Evolutionary conservation across 805 yeast genomes (phyloP), one percentile per base, ranked within the genome.

Genomic region (Wickerhamomyces strasburgensis): DNA sequence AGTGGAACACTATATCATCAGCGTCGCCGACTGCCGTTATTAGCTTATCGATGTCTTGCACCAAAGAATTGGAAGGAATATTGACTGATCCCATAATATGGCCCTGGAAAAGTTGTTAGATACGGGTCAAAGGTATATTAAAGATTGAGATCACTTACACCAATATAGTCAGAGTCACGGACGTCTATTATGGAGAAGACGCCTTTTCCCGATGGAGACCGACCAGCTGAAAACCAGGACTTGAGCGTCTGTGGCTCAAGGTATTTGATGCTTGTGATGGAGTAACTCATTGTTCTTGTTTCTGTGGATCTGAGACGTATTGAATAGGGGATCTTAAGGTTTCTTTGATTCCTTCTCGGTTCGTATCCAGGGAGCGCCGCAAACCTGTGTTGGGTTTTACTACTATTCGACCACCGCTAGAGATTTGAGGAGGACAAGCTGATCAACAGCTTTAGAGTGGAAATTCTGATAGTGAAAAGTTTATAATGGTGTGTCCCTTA

Each of bases 81-180:
- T 79, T 78, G 30, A 69, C 53, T 13, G 83, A 69, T 8, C 72
- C 69, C 35, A 54, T 61, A 36, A 83, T 73, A 51, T 83, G 87
- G 23, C 95, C 79, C 67, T 58, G 29, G 6, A 53, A 37, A 2
- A 40, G 42, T n/a, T 19, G 37, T 57, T 56, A 34, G 52, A 58
- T n/a, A 11, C 6, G 14, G 16, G 19, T 10, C 19, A 7, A 11
- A 8, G 28, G n/a, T 6, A 13, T 11, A 27, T 6, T 14, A 11
- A 15, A 6, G 13, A 11, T 18, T 7, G 11, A 14, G 26, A 17
- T 5, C 14, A 40, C 75, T 41, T 42, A 62, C 86, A 2, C 97
- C 97, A 28, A 81, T 57, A 53, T 71, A 73, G 58, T 90, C 97
- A 6, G 73, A 69, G 38, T 89, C 97, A 36, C 98, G 70, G 3